These are phyloP conservation scores for Mrakia gelida DNA, from an alignment of 768 basidiomycete genomes.

Conservation along the genomic window DNA sequence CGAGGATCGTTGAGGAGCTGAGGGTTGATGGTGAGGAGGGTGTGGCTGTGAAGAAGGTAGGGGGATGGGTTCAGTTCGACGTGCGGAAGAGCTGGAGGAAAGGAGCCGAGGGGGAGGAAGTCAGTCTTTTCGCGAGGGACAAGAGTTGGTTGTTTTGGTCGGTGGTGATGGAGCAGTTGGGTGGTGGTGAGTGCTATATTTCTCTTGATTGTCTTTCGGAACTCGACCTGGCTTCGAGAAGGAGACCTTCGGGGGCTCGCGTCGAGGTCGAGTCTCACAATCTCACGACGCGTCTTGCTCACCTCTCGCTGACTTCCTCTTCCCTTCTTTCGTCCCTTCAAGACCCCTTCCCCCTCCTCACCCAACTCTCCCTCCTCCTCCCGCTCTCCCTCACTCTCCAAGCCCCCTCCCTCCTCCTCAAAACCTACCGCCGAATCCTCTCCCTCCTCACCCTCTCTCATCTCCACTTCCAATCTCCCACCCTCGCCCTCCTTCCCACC, in stretches of 20 bases:
- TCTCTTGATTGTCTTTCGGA: not conserved
- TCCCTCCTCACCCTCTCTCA: constrained; percentile 21
- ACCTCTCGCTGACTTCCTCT: not conserved
- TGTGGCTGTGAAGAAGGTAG: not conserved
- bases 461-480: constrained; percentile 9
- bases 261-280: not conserved
- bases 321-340: not conserved
- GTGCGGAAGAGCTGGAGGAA: constrained; percentile 28
- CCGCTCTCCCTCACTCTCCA: constrained; percentile 11
- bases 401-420: constrained; percentile 20
- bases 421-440: constrained; percentile 23
- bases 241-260: too few relatives aligned
- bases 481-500: not conserved
- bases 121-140: constrained; percentile 26
- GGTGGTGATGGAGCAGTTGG: constrained; percentile 17
- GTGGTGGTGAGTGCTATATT: constrained; percentile 18
- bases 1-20: not conserved
- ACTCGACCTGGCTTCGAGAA: not conserved
- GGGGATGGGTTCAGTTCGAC: constrained; percentile 23
- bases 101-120: constrained; percentile 25
- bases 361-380: constrained; percentile 25
- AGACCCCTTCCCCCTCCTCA: constrained; percentile 20
- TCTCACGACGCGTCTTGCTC: not conserved
- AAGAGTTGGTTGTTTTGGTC: constrained; percentile 32
- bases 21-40: not conserved